phyloP scores from a whole-genome alignment of 2,329 filamentous ascomycete species.

The Claviceps sorghi region DNA sequence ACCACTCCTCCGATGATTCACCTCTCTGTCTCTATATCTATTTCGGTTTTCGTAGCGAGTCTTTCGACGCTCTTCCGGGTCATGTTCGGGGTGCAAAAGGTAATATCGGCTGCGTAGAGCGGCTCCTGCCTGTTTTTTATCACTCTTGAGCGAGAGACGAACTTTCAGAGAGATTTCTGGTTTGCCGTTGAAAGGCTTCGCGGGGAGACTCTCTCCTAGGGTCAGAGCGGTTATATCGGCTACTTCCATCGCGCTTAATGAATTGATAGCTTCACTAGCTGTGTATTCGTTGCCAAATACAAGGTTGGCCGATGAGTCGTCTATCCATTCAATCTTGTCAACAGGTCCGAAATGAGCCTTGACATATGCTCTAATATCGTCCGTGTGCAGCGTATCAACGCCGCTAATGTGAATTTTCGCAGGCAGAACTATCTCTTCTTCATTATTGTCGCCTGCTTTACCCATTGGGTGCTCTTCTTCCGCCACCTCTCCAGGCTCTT shows the following conservation, averaged over 20 bases:
- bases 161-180: constrained; percentile 57
- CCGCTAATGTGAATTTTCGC: constrained; percentile 72
- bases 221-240: constrained; percentile 41
- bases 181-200: constrained; percentile 52
- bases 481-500: constrained; percentile 24
- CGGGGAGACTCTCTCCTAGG: constrained; percentile 48
- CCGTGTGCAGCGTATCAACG: constrained; percentile 66
- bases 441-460: constrained; percentile 7
- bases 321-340: constrained; percentile 76
- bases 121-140: constrained; percentile 69
- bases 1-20: constrained; percentile 16
- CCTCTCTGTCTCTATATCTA: constrained; percentile 47
- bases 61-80: constrained; percentile 59
- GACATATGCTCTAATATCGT: constrained; percentile 65
- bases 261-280: constrained; percentile 39
- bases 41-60: constrained; percentile 41
- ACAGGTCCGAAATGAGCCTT: constrained; percentile 48
- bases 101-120: constrained; percentile 80
- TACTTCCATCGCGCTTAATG: constrained; percentile 37
- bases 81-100: constrained; percentile 76
- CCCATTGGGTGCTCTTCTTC: constrained; percentile 16
- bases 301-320: constrained; percentile 81
- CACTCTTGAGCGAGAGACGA: constrained; percentile 57
- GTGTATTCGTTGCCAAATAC: constrained; percentile 47
- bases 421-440: constrained; percentile 17